Base-by-base conservation (phyloP, 2,329 filamentous ascomycete species). In the Cryphonectria naterciae region DNA sequence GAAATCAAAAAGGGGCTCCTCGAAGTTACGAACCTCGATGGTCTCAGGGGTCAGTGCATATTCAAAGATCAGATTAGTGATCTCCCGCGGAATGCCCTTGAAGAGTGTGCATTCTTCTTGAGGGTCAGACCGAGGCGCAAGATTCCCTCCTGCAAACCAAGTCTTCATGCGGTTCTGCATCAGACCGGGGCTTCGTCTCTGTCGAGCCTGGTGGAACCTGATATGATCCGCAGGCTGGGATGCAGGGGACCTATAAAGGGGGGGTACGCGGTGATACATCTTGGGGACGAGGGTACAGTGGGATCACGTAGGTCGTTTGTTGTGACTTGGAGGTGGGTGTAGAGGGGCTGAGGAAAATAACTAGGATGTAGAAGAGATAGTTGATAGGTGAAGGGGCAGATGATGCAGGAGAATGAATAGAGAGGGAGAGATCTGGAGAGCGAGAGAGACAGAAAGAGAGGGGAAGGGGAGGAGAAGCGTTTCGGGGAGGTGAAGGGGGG, bases 1-100 rank as follows among this genome's bases (percentile, higher is more conserved):
- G 32, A 32, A 32, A 32, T 32, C 32, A 32, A 32, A 32, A 32
- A 32, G 32, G 32, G 32, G 32, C 32, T 32, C 32, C 32, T 32
- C 32, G 32, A 32, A 32, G 32, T 32, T 32, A 32, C 32, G 32
- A 32, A 32, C 32, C 32, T 32, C 32, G 32, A 58, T 4, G 13
- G 35, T 25, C 37, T 58, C 43, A 5, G 46, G 49, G 5, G 61
- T 46, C n/a, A 69, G 46, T 7, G 49, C 68, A 60, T 46, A 60
- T 15, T 69, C 49, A 49, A 65, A 69, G 46, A 69, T 69, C 49
- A 69, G n/a, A 32, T 65, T 39, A 1, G 49, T 56, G 46, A 69
- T 65, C 37, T 69, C 68, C 68, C 10, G 49, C 28, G 68, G 68
- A 13, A 65, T 60, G 1, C 61, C 61, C n/a, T 65, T 65, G 35